Evolutionary conservation across 2,329 filamentous ascomycete genomes (phyloP).

Genomic region (Lachnum nothofagi): DNA sequence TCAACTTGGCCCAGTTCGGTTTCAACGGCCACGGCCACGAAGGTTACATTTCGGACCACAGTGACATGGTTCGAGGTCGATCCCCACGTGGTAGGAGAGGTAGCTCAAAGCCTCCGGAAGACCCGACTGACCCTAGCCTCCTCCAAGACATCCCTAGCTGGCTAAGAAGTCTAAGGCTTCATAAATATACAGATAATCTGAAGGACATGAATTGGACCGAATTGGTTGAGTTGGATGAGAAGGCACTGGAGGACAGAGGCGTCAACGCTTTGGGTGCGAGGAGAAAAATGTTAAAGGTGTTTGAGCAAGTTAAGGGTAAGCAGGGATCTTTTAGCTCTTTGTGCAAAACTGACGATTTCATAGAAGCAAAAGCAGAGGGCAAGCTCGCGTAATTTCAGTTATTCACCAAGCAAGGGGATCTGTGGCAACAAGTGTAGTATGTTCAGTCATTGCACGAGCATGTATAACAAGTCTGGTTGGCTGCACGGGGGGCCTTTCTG

Average conservation of each 20-base stretch:
- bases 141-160: slow-evolving; percentile 94
- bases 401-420: neutral
- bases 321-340: slow-evolving; percentile 3
- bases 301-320: slow-evolving; percentile 84
- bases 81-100: slow-evolving; percentile 88
- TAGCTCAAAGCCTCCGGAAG: slow-evolving; percentile 95
- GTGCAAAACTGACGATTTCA: slow-evolving; percentile 28
- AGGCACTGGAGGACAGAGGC: slow-evolving; percentile 83
- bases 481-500: neutral
- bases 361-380: slow-evolving; percentile 69
- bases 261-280: slow-evolving; percentile 92
- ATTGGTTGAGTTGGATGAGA: slow-evolving; percentile 84
- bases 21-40: slow-evolving; percentile 63
- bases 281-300: slow-evolving; percentile 98
- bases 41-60: slow-evolving; percentile 90
- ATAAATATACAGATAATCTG: slow-evolving; percentile 98
- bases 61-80: slow-evolving; percentile 81
- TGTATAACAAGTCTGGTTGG: slow-evolving; percentile 7
- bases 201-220: slow-evolving; percentile 98
- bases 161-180: slow-evolving; percentile 87
- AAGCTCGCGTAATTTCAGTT: slow-evolving; percentile 49
- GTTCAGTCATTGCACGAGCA: slow-evolving; percentile 5
- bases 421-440: neutral
- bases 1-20: slow-evolving; percentile 69
- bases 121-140: slow-evolving; percentile 84